Base-by-base conservation (phyloP, 257 asterid genomes). In the Phtheirospermum japonicum region DNA sequence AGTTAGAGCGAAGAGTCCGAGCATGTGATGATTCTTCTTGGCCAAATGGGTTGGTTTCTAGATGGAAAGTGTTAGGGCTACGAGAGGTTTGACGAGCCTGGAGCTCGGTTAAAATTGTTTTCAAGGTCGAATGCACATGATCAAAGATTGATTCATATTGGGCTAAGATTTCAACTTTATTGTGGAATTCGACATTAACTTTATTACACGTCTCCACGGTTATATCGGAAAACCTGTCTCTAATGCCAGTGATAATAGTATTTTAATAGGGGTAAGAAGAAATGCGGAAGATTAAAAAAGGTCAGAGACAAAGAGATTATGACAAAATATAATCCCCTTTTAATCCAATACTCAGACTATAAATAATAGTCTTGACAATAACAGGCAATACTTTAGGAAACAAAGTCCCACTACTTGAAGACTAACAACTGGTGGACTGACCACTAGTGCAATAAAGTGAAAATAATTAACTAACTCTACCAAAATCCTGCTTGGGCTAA, bases 131-230 rank as follows among this genome's bases (percentile, higher is more conserved):
- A 30, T 56, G 4, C 0, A 56, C n/a, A 9, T 53, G 20, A 56
- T 56, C 43, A 9, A 56, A 30, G 42, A 18, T 56, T 13, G 61
- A 56, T 9, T 56, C 61, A n/a, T 56, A 20, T 0, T 11, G 39
- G 3, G 61, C 61, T 9, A 56, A 56, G 19, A 30, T 56, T 56
- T 56, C 11, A 9, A 56, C 61, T 1, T 56, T 42, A 12, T 13
- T 33, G 7, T 37, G 52, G 36, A 64, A 33, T 16, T 34, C 28
- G 20, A 34, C 31, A 18, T 33, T 31, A n/a, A 17, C 33, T 16
- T 67, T 66, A 32, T 18, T 19, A 56, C 42, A 72, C 53, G 51
- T 57, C 60, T 66, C 71, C 70, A 72, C 57, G 2, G 2, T 28
- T 4, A n/a, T 6, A n/a, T n/a, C n/a, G n/a, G n/a, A n/a, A n/a